Evolutionary conservation across 768 basidiomycete genomes (phyloP).

Genomic region (Mycena crocata): DNA sequence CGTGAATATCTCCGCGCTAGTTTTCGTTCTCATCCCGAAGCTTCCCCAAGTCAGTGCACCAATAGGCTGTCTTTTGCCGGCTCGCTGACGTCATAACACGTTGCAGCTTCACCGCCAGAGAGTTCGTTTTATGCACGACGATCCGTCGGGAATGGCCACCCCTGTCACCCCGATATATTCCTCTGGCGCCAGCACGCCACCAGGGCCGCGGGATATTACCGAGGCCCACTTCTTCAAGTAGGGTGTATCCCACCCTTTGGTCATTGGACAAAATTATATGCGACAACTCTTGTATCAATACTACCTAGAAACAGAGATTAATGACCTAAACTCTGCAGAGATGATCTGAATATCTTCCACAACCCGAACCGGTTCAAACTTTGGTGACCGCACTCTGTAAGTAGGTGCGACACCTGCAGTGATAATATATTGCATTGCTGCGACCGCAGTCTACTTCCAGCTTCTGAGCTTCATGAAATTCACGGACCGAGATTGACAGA

Average conservation of each 20-base stretch:
- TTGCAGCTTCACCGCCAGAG: slow-evolving; percentile 84
- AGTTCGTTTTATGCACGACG: slow-evolving; percentile 79
- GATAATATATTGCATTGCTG: too few species aligned
- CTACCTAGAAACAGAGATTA: slow-evolving; percentile 25
- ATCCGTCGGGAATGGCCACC: slow-evolving; percentile 73
- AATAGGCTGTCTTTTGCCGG: neutral
- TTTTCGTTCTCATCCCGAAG: slow-evolving; percentile 91
- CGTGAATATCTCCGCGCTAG: slow-evolving; percentile 85
- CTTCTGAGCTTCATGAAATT: too few species aligned
- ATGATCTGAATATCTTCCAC: neutral
- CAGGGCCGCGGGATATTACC: slow-evolving; percentile 53
- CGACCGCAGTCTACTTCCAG: too few species aligned
- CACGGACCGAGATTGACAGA: too few species aligned
- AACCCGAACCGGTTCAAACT: too few species aligned
- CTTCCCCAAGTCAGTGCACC: slow-evolving; percentile 81
- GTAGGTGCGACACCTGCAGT: too few species aligned
- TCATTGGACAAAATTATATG: neutral
- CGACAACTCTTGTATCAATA: slow-evolving; percentile 32
- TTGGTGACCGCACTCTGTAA: too few species aligned
- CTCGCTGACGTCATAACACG: slow-evolving; percentile 15
- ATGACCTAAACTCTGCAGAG: slow-evolving; percentile 1
- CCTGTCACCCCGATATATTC: slow-evolving; percentile 70
- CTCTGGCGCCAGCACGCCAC: slow-evolving; percentile 61
- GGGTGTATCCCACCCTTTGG: neutral
- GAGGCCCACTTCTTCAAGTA: slow-evolving; percentile 53